Evolutionary conservation across 2,329 filamentous ascomycete genomes (phyloP).

Genomic region (Trichoderma sp.): DNA sequence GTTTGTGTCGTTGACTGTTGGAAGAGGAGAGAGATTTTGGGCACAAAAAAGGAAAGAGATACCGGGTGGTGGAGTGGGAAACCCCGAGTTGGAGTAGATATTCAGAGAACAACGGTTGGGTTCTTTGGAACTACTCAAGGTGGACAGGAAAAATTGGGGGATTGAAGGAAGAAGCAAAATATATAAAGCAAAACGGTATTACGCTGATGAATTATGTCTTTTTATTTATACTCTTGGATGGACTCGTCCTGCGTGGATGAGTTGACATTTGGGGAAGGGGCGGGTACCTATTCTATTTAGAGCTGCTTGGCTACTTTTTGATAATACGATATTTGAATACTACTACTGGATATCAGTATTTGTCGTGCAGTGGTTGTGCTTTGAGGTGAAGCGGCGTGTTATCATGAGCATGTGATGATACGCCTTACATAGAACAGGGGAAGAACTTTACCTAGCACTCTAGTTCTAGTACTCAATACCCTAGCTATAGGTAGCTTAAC

Average conservation of each 20-base stretch:
- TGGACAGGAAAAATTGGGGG: not conserved
- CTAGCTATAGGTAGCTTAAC: too few relatives aligned
- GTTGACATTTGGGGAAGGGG: not conserved
- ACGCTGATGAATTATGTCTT: slow-evolving; percentile 18
- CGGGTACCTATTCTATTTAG: not conserved
- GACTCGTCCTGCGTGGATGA: not conserved
- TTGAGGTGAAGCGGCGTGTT: not conserved
- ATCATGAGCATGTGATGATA: not conserved
- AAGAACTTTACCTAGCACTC: too few relatives aligned
- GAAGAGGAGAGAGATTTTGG: not conserved
- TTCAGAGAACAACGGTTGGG: not conserved
- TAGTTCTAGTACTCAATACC: too few relatives aligned
- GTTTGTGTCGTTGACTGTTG: slow-evolving; percentile 9
- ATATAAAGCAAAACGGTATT: slow-evolving; percentile 19
- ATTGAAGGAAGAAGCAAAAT: not conserved
- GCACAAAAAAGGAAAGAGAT: not conserved
- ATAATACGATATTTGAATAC: not conserved
- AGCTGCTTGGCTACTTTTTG: not conserved
- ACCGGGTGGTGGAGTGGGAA: not conserved
- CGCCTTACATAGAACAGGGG: not conserved
- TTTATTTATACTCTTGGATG: not conserved
- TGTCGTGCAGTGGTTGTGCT: not conserved
- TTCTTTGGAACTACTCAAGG: not conserved
- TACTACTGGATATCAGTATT: not conserved
- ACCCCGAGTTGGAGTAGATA: slow-evolving; percentile 7